Conservation (phyloP, 805 yeast genomes). For the Metschnikowia cerradonensis region DNA sequence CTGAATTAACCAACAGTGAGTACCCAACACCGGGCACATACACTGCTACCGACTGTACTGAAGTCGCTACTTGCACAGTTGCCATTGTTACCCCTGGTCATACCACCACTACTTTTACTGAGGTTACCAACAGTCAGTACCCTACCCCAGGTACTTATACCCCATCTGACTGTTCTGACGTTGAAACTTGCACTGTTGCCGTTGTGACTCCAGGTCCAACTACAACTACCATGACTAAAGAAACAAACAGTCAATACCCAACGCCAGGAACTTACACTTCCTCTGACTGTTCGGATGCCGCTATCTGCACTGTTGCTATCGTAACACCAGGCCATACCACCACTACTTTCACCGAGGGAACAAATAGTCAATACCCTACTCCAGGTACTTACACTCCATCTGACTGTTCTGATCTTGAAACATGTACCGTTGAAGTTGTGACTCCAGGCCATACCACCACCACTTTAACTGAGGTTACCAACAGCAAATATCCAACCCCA, state of each 20-base stretch:
- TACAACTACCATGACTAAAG: too few species aligned
- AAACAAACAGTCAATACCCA: too few species aligned
- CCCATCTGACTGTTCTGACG: background rate
- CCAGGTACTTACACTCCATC: too few species aligned
- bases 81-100: background rate
- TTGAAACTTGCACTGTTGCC: background rate
- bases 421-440: background rate
- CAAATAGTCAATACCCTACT: too few species aligned
- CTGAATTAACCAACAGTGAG: background rate
- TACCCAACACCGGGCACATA: background rate
- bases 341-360: too few species aligned
- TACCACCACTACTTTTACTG: background rate
- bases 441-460: constrained; percentile 1
- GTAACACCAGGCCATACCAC: too few species aligned
- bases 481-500: background rate
- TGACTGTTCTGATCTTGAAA: background rate
- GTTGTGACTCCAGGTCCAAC: background rate
- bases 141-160: background rate
- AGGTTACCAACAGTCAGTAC: background rate
- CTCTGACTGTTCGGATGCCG: too few species aligned
- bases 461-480: background rate
- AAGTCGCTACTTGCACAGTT: background rate
- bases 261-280: too few species aligned
- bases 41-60: background rate
- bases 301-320: too few species aligned